phyloP scores from a whole-genome alignment of 805 yeast species.

The Ogataea haglerorum region DNA sequence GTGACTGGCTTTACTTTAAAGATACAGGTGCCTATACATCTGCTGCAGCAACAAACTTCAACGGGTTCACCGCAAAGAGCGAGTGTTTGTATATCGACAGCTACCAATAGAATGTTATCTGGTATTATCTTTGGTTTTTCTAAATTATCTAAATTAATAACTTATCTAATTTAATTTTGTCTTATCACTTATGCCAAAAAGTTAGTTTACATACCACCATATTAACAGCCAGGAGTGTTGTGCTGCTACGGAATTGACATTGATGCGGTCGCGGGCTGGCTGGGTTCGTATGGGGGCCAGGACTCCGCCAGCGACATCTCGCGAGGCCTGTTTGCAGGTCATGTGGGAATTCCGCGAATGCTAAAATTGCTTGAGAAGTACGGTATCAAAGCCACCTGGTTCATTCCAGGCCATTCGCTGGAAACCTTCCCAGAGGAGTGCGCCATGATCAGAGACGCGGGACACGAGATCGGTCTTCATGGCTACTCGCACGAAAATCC shows the following conservation, averaged over 20 bases:
- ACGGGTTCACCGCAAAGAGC: constrained; percentile 71
- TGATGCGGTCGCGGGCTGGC: constrained; percentile 39
- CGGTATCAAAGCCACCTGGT: constrained; percentile 37
- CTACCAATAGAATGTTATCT: constrained; percentile 2
- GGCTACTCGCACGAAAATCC: constrained; percentile 39
- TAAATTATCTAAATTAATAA: no score
- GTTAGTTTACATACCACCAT: neutral
- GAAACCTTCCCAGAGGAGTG: constrained; percentile 38
- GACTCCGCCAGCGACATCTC: constrained; percentile 36
- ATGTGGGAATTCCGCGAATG: constrained; percentile 35
- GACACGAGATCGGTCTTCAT: constrained; percentile 37
- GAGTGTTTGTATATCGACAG: constrained; percentile 59
- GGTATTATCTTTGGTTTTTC: neutral
- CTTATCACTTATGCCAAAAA: constrained; percentile 2
- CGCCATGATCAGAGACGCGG: constrained; percentile 33
- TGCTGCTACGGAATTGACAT: constrained; percentile 38
- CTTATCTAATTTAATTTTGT: no score
- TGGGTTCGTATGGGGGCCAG: constrained; percentile 38
- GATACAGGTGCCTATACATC: constrained; percentile 88
- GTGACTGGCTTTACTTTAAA: constrained; percentile 90
- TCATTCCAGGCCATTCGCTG: constrained; percentile 37
- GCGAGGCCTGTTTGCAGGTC: constrained; percentile 37
- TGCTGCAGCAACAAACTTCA: constrained; percentile 89
- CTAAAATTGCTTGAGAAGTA: constrained; percentile 34
- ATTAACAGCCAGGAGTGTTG: constrained; percentile 26